Base-by-base conservation (phyloP, 352 stramenopile species). In the Phytophthora pseudosyringae region DNA sequence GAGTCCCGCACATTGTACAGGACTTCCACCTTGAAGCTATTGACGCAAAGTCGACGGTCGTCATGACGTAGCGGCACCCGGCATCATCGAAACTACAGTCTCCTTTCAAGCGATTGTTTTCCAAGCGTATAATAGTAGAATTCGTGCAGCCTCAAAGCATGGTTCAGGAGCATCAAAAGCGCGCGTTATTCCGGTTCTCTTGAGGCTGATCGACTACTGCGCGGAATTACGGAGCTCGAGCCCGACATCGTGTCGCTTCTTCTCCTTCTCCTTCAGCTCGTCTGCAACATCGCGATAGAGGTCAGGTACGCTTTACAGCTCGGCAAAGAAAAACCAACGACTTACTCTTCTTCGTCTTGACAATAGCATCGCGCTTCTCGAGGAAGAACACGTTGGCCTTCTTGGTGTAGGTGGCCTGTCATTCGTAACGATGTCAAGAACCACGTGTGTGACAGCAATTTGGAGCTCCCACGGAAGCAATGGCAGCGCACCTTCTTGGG, bases 301-400 rank as follows among this genome's bases (percentile, higher is more conserved):
- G 51, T 64, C 13, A 67, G 31, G 4, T 9, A 45, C n/a, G 28
- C 28, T n/a, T 16, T 29, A 52, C 54, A 48, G 12, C 21, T 59
- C 25, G 13, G 16, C 28, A 35, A 57, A 18, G 12, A 26, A 52
- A 18, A 41, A 39, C 51, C 25, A 51, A 2, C 25, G 28, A 64
- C 71, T 47, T 68, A 92, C 86, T 74, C 49, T 76, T 69, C 73
- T 94, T 94, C 3, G 66, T 58, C 48, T 89, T 89, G 50, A 90
- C 65, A 47, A 91, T 88, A n/a, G 58, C 57, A 58, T 95, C 81
- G 51, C 78, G 64, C 28, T 75, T 76, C 21, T 91, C 80, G 12
- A 95, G 53, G 43, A 95, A 95, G 48, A 90, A 91, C 36, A 93
- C 76, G 18, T 86, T 91, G 28, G 80, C 78, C 25, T 74, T 73